These are phyloP conservation scores for Mariannaea sp. DNA, from an alignment of 2,329 filamentous ascomycete species.

Conservation along the genomic window DNA sequence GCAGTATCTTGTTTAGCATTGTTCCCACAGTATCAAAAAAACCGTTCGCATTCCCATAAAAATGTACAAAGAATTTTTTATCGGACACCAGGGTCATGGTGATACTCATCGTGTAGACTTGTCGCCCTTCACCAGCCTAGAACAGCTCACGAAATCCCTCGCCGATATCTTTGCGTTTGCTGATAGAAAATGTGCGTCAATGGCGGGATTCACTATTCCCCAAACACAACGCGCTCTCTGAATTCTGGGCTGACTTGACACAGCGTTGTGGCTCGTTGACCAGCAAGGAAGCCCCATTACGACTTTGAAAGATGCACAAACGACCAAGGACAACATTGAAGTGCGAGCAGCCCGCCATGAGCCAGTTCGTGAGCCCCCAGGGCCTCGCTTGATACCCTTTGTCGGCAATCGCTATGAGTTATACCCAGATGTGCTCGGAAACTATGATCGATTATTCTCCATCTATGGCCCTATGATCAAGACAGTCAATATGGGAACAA, in stretches of 20 bases:
- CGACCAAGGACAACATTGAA: neutral
- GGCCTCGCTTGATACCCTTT: neutral
- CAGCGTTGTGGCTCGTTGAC: neutral
- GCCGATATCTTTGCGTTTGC: neutral
- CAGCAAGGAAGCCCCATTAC: neutral
- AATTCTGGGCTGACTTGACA: neutral
- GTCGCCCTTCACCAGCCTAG: neutral
- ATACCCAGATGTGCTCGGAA: neutral
- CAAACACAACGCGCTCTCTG: neutral
- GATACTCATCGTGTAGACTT: neutral
- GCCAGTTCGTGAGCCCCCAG: neutral
- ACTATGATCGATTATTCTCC: neutral
- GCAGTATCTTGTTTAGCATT: neutral
- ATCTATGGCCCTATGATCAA: neutral
- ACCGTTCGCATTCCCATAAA: neutral
- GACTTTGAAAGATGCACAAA: neutral
- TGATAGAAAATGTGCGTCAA: neutral
- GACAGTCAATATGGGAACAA: conserved; percentile 3
- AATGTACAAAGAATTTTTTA: neutral
- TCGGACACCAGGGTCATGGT: neutral
- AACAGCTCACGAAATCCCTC: neutral
- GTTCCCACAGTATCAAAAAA: neutral
- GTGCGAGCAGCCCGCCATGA: neutral
- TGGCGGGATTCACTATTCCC: neutral
- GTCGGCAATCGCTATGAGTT: neutral